Evolutionary conservation across 768 basidiomycete genomes (phyloP).

Genomic region (Albatrellus ellisii): DNA sequence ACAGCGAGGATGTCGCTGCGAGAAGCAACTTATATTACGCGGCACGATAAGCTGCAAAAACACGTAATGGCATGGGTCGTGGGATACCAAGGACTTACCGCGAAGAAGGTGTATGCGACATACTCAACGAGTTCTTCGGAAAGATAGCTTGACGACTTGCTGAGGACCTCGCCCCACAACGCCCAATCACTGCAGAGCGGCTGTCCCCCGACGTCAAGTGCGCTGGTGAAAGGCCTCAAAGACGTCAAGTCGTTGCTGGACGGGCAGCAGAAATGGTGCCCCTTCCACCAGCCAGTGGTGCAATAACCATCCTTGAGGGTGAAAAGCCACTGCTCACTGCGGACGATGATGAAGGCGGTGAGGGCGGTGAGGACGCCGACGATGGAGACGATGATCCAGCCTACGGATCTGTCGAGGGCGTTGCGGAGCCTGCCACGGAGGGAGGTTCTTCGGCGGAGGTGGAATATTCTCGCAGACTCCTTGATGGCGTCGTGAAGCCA

Average conservation of each 20-base stretch:
- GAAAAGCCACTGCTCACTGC: conserved; percentile 81
- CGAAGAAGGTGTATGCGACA: conserved; percentile 55
- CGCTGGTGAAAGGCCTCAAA: background rate
- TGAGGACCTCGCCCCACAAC: conserved; percentile 56
- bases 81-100: conserved; percentile 38
- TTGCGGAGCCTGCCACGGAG: conserved; percentile 51
- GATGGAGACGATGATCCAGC: conserved; percentile 83
- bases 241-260: conserved; percentile 2
- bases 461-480: conserved; percentile 72
- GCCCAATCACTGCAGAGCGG: conserved; percentile 61
- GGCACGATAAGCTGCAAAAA: too few species aligned
- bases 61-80: background rate
- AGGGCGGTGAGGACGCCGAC: conserved; percentile 81
- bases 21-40: conserved; percentile 76
- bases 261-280: conserved; percentile 77
- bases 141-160: conserved; percentile 17
- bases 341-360: conserved; percentile 76
- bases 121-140: conserved; percentile 45
- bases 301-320: conserved; percentile 92
- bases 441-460: conserved; percentile 58
- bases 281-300: conserved; percentile 48
- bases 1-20: conserved; percentile 56
- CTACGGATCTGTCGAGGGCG: conserved; percentile 62
- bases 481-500: conserved; percentile 97
- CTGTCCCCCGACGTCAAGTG: conserved; percentile 16